Evolutionary conservation across 441 rosid genomes (phyloP).

Genomic region (Arabidopsis hybrid): DNA sequence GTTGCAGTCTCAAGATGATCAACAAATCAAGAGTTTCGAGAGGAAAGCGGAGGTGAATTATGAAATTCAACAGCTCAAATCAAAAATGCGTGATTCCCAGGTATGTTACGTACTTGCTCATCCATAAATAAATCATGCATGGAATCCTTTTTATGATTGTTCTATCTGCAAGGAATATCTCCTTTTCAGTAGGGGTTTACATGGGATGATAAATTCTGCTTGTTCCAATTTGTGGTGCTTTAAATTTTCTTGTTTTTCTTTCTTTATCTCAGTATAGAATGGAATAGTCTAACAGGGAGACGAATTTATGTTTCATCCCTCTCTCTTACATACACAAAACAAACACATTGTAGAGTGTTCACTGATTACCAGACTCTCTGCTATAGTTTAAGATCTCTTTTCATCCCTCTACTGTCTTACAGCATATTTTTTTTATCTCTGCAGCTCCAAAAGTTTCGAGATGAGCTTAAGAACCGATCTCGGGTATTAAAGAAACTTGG

Average conservation of each 20-base stretch:
- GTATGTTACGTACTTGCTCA: constrained; percentile 50
- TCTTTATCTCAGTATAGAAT: background rate
- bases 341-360: background rate
- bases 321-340: constrained; percentile 10
- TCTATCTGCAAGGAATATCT: constrained; percentile 18
- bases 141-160: constrained; percentile 1
- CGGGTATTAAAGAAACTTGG: constrained; percentile 97
- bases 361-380: constrained; percentile 18
- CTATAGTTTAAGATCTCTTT: constrained; percentile 7
- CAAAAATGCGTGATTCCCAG: constrained; percentile 99
- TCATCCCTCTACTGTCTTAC: constrained; percentile 25
- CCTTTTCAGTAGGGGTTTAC: constrained; percentile 11
- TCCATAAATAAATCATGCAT: constrained; percentile 1
- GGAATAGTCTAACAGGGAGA: constrained; percentile 1
- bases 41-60: constrained; percentile 94
- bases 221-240: constrained; percentile 1
- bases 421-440: constrained; percentile 32
- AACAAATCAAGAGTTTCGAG: constrained; percentile 79
- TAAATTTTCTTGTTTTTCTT: background rate
- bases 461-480: constrained; percentile 96
- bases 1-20: constrained; percentile 81
- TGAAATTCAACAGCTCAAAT: constrained; percentile 93
- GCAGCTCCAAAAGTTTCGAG: constrained; percentile 95
- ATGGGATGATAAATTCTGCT: constrained; percentile 17
- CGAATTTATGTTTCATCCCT: background rate